Evolutionary conservation across 257 asterid genomes (phyloP).

Genomic region (Solanum chilense): DNA sequence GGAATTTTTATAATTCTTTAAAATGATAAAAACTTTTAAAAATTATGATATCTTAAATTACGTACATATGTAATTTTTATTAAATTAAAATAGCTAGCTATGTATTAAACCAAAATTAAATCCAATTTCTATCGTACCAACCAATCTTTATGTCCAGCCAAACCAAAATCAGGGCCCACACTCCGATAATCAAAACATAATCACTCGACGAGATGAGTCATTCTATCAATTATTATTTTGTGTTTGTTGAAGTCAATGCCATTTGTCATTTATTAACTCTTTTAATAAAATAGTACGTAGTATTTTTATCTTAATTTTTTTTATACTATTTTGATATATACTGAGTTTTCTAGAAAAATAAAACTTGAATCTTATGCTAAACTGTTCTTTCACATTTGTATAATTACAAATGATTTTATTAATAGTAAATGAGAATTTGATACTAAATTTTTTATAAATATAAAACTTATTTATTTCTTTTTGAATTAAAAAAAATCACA

Average conservation of each 20-base stretch:
- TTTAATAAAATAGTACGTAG: not conserved
- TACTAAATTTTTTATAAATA: not conserved
- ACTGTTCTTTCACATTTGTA: not conserved
- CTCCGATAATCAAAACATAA: not conserved
- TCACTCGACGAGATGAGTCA: not conserved
- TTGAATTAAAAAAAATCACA: too few relatives aligned
- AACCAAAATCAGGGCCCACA: not conserved
- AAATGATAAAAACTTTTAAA: too few relatives aligned
- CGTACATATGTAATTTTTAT: too few relatives aligned
- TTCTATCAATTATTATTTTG: not conserved
- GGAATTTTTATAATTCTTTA: too few relatives aligned
- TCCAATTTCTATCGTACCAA: not conserved
- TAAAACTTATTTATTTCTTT: not conserved
- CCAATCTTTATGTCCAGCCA: not conserved
- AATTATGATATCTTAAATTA: too few relatives aligned
- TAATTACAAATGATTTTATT: not conserved
- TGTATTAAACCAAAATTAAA: not conserved
- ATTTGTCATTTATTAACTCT: not conserved
- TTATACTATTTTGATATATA: not conserved
- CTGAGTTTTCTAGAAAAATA: not conserved
- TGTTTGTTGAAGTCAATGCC: not conserved
- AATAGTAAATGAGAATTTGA: not conserved
- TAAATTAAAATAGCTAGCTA: too few relatives aligned
- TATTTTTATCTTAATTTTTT: not conserved
- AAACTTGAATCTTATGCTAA: not conserved